Evolutionary conservation across 2,329 filamentous ascomycete genomes (phyloP), one percentile per base, ranked within the genome.

Genomic region (Eurotiales sp.): DNA sequence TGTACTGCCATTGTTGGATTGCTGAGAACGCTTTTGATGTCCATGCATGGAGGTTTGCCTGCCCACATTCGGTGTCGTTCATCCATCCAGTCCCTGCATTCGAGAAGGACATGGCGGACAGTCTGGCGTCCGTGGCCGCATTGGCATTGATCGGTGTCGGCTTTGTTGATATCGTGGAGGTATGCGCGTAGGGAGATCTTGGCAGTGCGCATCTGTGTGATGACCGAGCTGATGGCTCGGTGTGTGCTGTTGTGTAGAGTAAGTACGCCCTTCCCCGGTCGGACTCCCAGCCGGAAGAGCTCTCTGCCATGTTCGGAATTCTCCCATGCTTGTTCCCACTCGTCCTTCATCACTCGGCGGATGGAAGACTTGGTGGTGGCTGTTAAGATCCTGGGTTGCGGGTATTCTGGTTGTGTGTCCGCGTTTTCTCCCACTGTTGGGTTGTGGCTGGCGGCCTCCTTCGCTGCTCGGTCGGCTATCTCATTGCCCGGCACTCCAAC

Each of bases 11-110:
- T 66, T 58, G 57, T 48, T 54, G 58, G 58, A 58, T 58, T 63
- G 56, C 56, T 62, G 63, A 69, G 67, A 61, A 68, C 58, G 45
- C 53, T 58, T 51, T 68, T 68, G 55, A 68, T 60, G 15, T 46
- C 30, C n/a, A 44, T 44, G 23, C 25, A 44, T 44, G 41, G 41
- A 44, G 41, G 4, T 30, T 44, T 44, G 25, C 41, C 41, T 44
- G 27, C 27, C 25, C 23, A 44, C 23, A 44, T 44, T 44, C 23
- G 27, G 22, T 36, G 45, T 40, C n/a, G 23, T 40, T 40, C 17
- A 15, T 30, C 30, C n/a, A 11, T 6, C 25, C 34, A 39, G 23
- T 48, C 3, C 3, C 44, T 36, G 21, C 30, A 46, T 19, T 46
- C 44, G 2, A 46, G 44, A 36, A 46, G 44, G 30, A 46, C 19